Conservation (phyloP, 768 basidiomycete species). For the Pleurotus giganteus region DNA sequence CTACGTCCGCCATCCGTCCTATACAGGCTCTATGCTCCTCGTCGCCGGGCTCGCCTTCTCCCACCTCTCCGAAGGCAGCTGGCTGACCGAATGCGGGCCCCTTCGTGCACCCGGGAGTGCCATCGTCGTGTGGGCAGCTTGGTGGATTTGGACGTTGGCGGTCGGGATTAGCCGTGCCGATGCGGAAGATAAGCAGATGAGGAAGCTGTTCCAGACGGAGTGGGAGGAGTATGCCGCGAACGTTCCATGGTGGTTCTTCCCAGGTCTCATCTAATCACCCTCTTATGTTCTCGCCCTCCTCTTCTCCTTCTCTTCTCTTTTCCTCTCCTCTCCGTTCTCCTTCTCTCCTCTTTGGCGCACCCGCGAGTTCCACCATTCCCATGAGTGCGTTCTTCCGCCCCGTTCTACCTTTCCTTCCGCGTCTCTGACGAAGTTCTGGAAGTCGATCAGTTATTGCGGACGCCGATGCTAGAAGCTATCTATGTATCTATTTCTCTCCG, state of each 20-base stretch:
- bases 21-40: conserved; percentile 44
- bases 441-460: no score
- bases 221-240: conserved; percentile 43
- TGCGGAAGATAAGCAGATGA: conserved; percentile 48
- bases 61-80: conserved; percentile 38
- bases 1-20: conserved; percentile 48
- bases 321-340: no score
- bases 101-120: conserved; percentile 21
- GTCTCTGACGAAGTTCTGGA: no score
- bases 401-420: no score
- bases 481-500: no score
- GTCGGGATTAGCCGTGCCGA: conserved; percentile 43
- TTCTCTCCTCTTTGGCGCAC: no score
- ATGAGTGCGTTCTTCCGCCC: no score
- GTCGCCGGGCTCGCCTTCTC: conserved; percentile 38
- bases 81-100: conserved; percentile 33
- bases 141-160: conserved; percentile 43
- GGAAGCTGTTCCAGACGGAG: conserved; percentile 37
- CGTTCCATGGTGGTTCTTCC: conserved; percentile 47
- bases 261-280: conserved; percentile 38
- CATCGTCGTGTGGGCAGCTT: conserved; percentile 26
- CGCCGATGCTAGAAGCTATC: no score
- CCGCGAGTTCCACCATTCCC: no score
- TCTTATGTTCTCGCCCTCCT: no score
- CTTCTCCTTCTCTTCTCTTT: no score